Percentiles rank a stretch among this genome's conserved stretches.
Conservation (phyloP, 176 grass and related monocot genomes). For the Bothriochloa decipiens region DNA sequence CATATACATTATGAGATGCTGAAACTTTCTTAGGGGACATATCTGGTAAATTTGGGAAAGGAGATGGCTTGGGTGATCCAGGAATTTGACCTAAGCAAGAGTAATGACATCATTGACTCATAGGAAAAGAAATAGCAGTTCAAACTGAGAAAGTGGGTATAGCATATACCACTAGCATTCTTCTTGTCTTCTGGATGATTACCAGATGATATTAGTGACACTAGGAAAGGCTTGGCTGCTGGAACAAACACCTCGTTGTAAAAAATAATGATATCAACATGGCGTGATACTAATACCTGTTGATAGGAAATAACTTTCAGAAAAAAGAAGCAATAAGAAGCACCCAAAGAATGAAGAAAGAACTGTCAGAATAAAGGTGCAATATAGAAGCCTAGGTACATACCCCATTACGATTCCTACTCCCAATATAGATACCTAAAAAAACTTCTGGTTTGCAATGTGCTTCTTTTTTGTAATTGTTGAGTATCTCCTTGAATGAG, state of each 20-base stretch:
- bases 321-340: constrained; percentile 32
- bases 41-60: constrained; percentile 90
- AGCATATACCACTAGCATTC: constrained; percentile 56
- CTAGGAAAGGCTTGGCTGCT: constrained; percentile 77
- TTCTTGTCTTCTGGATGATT: constrained; percentile 60
- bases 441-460: constrained; percentile 89
- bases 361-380: constrained; percentile 32
- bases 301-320: constrained; percentile 27
- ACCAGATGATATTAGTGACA: constrained; percentile 56
- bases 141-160: constrained; percentile 35
- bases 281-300: constrained; percentile 65
- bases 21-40: constrained; percentile 99
- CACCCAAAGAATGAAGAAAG: constrained; percentile 30
- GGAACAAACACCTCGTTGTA: constrained; percentile 95
- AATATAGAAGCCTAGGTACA: constrained; percentile 19
- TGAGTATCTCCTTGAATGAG: constrained; percentile 79
- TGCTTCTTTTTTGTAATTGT: constrained; percentile 76
- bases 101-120: constrained; percentile 36
- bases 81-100: constrained; percentile 59
- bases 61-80: constrained; percentile 79
- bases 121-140: constrained; percentile 24
- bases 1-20: constrained; percentile 85
- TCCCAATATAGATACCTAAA: constrained; percentile 64
- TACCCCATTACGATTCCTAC: constrained; percentile 63
- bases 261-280: constrained; percentile 90